These are phyloP conservation scores for Stereum hirsutum DNA, from an alignment of 1,284 basidiomycete species.

Conservation along the genomic window DNA sequence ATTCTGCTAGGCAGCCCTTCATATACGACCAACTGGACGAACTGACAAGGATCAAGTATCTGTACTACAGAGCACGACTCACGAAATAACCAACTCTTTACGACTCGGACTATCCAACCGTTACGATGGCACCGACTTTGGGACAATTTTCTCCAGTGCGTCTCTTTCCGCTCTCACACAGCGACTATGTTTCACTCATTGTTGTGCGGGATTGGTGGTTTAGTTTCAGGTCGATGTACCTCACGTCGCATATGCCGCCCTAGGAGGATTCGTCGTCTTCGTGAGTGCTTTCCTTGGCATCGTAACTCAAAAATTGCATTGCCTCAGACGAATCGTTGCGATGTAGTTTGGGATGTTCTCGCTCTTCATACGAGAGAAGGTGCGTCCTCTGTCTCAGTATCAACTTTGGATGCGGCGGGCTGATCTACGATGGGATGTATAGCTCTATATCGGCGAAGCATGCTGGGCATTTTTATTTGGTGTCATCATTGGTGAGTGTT, in stretches of 20 bases:
- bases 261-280: conserved; percentile 77
- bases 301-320: too few relatives aligned
- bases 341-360: conserved; percentile 90
- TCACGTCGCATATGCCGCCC: conserved; percentile 74
- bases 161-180: background rate
- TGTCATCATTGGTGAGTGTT: conserved; percentile 69
- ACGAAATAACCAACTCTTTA: too few relatives aligned
- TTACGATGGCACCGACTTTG: too few relatives aligned
- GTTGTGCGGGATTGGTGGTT: background rate
- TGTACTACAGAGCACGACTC: too few relatives aligned
- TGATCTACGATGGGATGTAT: conserved; percentile 4
- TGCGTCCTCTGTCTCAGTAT: conserved; percentile 19
- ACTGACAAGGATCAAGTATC: too few relatives aligned
- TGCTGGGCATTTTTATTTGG: conserved; percentile 94
- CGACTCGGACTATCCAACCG: too few relatives aligned
- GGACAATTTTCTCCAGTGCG: conserved; percentile 7
- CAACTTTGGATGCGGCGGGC: background rate
- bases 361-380: conserved; percentile 85
- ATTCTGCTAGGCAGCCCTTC: too few relatives aligned
- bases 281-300: conserved; percentile 31
- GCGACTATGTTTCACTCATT: background rate
- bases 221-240: conserved; percentile 65
- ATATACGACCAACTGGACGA: background rate
- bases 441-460: conserved; percentile 94
- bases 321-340: too few relatives aligned